Evolutionary conservation across 2,329 filamentous ascomycete genomes (phyloP), one percentile per base, ranked within the genome.

Genomic region (Zasmidium citrigriseum): DNA sequence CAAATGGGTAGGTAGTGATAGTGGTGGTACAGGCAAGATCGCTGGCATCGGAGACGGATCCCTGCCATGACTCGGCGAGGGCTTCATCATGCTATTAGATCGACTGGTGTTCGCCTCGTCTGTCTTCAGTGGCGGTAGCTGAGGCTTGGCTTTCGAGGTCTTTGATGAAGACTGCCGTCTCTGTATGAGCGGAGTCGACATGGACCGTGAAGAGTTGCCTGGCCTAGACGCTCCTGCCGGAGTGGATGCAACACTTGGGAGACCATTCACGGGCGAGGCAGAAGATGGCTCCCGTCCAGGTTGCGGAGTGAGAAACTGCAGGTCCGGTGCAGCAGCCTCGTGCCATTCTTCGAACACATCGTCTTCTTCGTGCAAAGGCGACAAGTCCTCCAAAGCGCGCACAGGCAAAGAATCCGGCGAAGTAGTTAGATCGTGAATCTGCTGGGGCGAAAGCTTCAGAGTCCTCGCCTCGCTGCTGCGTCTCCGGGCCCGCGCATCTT

Each of bases 1-100:
- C n/a, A 88, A 75, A 66, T 87, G 87, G 0, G 85, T 87, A 1
- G 85, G 83, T 53, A 88, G 77, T 1, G 86, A 88, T 53, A 86
- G 72, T 5, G 86, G 86, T 5, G 86, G 86, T 1, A 87, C 71
- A 14, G 85, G 85, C 38, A 88, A 80, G 1, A 80, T 75, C 7
- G 77, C 66, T 16, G 83, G 81, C 70, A 83, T 79, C 4, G 77
- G 77, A 1, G 78, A 79, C 7, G 72, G 62, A 5, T 70, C 58
- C 14, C 57, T 72, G 62, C 76, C 71, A 59, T 61, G 70, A 20
- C 69, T 66, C 2, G 68, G 63, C 1, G 72, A 70, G 9, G 72
- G 68, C 52, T 74, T 77, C 18, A 50, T 50, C 22, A 53, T 49
- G 23, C 55, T 69, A 49, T 64, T 70, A 1, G 64, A 66, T 10